These are phyloP conservation scores for Xylaria sp. DNA, from an alignment of 2,329 filamentous ascomycete species.

Conservation along the genomic window DNA sequence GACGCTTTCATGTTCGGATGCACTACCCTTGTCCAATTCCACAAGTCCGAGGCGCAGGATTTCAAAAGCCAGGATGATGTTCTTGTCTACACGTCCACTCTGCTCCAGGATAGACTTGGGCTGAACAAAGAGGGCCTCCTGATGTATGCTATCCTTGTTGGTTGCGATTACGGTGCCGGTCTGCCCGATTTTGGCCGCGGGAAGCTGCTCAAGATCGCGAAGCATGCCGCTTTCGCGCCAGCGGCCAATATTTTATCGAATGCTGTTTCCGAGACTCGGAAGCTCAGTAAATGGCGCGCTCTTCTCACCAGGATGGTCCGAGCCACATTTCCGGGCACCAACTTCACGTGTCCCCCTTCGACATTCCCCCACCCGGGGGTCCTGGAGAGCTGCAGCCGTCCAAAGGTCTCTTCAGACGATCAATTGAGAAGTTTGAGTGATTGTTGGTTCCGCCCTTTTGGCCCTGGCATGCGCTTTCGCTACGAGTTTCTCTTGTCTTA, in stretches of 20 bases:
- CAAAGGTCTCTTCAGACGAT: slow-evolving; percentile 20
- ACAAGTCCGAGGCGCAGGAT: slow-evolving; percentile 22
- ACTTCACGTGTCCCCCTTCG: slow-evolving; percentile 14
- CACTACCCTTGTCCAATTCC: slow-evolving; percentile 41
- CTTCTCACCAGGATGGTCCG: slow-evolving; percentile 21
- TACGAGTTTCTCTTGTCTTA: slow-evolving; percentile 25
- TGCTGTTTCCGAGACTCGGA: slow-evolving; percentile 10
- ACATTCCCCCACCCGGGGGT: slow-evolving; percentile 17
- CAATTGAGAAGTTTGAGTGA: slow-evolving; percentile 17
- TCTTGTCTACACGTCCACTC: slow-evolving; percentile 9
- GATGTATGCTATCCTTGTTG: slow-evolving; percentile 30
- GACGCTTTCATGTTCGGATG: slow-evolving; percentile 53
- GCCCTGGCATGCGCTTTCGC: slow-evolving; percentile 17
- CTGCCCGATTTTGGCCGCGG: slow-evolving; percentile 21
- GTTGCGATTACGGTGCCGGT: slow-evolving; percentile 29
- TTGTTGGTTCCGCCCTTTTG: slow-evolving; percentile 27
- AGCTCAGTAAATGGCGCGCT: slow-evolving; percentile 26
- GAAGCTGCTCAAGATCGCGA: slow-evolving; percentile 21
- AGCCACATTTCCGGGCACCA: slow-evolving; percentile 10
- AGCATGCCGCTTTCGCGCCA: slow-evolving; percentile 21
- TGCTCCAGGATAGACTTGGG: slow-evolving; percentile 14
- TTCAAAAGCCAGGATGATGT: slow-evolving; percentile 19
- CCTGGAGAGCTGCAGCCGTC: slow-evolving; percentile 13
- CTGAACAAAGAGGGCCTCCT: slow-evolving; percentile 26
- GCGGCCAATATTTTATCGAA: slow-evolving; percentile 19